Evolutionary conservation across 495 filamentous ascomycete species (phyloP).

Genomic region (Xylaria acuta): DNA sequence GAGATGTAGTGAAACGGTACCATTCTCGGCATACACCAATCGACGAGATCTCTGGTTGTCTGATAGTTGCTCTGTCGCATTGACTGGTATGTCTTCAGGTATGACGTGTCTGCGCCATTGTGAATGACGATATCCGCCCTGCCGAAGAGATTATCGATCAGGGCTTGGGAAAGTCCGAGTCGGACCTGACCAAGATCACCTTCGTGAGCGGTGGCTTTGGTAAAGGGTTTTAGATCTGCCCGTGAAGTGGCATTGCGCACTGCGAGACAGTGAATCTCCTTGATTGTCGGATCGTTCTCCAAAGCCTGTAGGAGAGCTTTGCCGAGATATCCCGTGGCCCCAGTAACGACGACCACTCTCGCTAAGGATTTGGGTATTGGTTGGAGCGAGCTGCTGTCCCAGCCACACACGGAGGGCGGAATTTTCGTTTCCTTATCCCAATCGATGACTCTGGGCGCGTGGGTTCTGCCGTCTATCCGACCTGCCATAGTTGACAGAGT

Average conservation of each 20-base stretch:
- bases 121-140: conserved; percentile 56
- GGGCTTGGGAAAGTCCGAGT: neutral
- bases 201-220: neutral
- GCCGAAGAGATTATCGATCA: no score
- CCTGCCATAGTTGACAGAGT: neutral
- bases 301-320: neutral
- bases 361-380: neutral
- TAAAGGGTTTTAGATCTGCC: neutral
- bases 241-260: neutral
- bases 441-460: neutral
- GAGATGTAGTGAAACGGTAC: conserved; percentile 62
- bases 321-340: neutral
- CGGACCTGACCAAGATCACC: neutral
- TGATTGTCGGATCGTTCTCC: neutral
- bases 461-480: no score
- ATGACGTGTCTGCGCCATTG: conserved; percentile 58
- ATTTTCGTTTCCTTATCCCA: neutral
- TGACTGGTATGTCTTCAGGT: conserved; percentile 53
- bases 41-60: conserved; percentile 52
- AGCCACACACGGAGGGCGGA: no score
- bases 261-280: neutral
- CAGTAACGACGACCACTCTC: neutral
- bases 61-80: conserved; percentile 51
- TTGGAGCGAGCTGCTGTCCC: no score
- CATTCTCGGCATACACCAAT: conserved; percentile 37